Evolutionary conservation across 371 early-diverging fungal genomes (phyloP), one percentile per base, ranked within the genome.

Genomic region (Mucor mucedo): DNA sequence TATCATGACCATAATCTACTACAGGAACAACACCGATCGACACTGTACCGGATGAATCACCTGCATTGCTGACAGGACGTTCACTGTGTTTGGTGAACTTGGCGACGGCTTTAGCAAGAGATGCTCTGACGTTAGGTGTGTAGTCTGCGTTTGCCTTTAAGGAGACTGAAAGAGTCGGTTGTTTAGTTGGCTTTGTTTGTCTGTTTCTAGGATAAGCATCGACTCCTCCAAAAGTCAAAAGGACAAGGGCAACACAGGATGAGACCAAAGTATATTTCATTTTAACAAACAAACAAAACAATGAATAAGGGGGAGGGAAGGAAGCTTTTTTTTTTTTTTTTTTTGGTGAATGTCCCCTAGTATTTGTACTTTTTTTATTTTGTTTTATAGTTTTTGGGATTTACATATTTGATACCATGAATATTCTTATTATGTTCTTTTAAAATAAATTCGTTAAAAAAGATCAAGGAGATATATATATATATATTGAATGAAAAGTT

Each of bases 1-100:
- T 48, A 62, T 73, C 74, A 10, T 30, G 55, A 4, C 40, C 55
- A 42, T 70, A 56, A 40, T 73, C 67, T 33, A 52, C 55, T 1
- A 73, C 52, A 4, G 73, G 64, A 10, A 73, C 62, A 35, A 27
- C 16, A 28, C 65, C 65, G 7, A 16, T 35, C 13, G 21, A 21
- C 0, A 52, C 16, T 27, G 42, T 40, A 14, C 4, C 35, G 35
- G 52, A 16, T 4, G 42, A 42, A 8, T 4, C 32, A 21, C 27
- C 35, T 9, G 13, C 47, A 16, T 40, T 10, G 7, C 27, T 27
- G n/a, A 35, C 35, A 35, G 27, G 49, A 42, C 60, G 3, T 6
- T 16, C 41, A 5, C 29, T 27, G 35, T 62, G 32, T 45, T 61
- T 71, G 33, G 9, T 33, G 47, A 62, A 73, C 45, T 70, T 73